phyloP scores from a whole-genome alignment of 2,329 filamentous ascomycete genomes.

The Penicillium sumatraense region DNA sequence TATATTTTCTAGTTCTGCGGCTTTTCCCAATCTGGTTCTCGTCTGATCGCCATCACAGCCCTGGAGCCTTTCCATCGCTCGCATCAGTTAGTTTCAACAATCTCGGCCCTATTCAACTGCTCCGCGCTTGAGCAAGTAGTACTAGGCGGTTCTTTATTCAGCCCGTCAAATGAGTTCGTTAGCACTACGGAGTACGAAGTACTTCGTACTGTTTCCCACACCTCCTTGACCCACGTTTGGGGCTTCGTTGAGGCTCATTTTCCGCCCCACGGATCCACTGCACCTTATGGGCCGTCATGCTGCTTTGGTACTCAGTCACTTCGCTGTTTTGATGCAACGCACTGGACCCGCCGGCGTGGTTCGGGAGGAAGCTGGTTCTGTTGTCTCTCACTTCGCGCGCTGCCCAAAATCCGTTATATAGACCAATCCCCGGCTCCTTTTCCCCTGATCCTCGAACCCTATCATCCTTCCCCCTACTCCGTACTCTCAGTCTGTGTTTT shows the following conservation, averaged over 20 bases:
- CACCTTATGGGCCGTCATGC: slow-evolving; percentile 3
- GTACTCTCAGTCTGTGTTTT: not conserved
- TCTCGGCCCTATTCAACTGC: not conserved
- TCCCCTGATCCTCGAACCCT: not conserved
- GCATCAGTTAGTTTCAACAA: not conserved
- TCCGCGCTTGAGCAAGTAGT: not conserved
- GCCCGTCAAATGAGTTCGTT: not conserved
- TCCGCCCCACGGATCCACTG: slow-evolving; percentile 18
- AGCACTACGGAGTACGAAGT: no score
- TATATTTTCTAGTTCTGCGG: not conserved
- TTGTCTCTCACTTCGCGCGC: not conserved
- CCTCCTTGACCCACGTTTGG: not conserved
- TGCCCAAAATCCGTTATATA: slow-evolving; percentile 13
- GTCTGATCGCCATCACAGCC: not conserved
- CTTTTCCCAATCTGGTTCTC: not conserved
- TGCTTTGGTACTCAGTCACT: slow-evolving; percentile 4
- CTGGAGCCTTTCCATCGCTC: no score
- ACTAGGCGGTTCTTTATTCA: not conserved
- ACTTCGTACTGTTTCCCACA: not conserved
- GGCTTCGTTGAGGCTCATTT: slow-evolving; percentile 20
- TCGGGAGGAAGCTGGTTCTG: slow-evolving; percentile 7
- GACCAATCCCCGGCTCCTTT: slow-evolving; percentile 1
- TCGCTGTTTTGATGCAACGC: slow-evolving; percentile 13
- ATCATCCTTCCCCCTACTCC: not conserved
- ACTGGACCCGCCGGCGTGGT: slow-evolving; percentile 6